These are phyloP conservation scores for Aspergillus sclerotiicarbonarius DNA, from an alignment of 495 filamentous ascomycete species.

Conservation along the genomic window DNA sequence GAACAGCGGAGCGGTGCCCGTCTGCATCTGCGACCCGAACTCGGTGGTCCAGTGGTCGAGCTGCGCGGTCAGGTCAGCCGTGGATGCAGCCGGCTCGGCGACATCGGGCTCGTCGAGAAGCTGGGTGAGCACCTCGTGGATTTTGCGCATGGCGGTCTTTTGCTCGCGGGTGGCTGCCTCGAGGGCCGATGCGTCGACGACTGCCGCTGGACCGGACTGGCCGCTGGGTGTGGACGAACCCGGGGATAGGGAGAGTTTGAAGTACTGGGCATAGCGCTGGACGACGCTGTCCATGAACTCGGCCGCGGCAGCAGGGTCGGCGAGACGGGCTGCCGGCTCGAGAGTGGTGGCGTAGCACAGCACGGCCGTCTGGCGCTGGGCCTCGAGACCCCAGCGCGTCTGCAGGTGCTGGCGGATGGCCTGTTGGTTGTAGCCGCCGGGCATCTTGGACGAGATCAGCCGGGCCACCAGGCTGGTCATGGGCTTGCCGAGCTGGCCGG, in stretches of 20 bases:
- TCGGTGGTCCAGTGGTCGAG: background rate
- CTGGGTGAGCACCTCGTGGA: background rate
- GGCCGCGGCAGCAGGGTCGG: background rate
- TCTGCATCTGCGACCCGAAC: background rate
- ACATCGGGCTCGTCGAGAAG: background rate
- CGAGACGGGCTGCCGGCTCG: background rate
- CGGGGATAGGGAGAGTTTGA: background rate
- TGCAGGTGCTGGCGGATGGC: background rate
- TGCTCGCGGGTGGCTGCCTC: background rate
- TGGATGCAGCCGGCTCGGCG: background rate
- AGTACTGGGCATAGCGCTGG: background rate
- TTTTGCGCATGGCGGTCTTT: background rate
- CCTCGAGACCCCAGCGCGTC: background rate
- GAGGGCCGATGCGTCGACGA: background rate
- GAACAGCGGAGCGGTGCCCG: background rate
- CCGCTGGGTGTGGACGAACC: background rate
- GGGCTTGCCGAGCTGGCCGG: slow-evolving; percentile 96
- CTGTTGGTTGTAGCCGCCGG: background rate
- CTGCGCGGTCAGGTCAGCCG: background rate
- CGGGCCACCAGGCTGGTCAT: slow-evolving; percentile 88
- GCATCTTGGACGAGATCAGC: slow-evolving; percentile 52
- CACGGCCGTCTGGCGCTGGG: background rate
- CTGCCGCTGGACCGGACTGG: background rate
- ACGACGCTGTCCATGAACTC: background rate
- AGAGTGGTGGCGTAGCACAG: background rate